phyloP scores from a whole-genome alignment of 139 green algal species.

The Chlorokybus atmophyticus region DNA sequence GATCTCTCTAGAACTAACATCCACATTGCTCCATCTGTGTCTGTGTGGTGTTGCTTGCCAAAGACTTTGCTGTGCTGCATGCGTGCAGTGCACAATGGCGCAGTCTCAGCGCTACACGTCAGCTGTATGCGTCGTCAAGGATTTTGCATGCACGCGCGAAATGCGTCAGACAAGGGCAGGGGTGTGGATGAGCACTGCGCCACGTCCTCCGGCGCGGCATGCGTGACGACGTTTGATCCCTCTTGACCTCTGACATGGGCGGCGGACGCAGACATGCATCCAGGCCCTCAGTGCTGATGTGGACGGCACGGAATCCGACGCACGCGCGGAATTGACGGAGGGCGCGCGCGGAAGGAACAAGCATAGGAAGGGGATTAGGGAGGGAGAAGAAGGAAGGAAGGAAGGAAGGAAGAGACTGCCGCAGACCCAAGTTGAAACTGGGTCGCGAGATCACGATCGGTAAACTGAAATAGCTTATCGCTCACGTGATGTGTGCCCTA shows the following conservation, averaged over 20 bases:
- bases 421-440: too few relatives aligned
- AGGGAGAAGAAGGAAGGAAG: too few relatives aligned
- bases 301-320: too few relatives aligned
- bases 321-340: too few relatives aligned
- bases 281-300: too few relatives aligned
- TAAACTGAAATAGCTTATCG: too few relatives aligned
- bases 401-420: too few relatives aligned
- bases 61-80: background rate
- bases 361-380: too few relatives aligned
- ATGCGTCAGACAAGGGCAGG: conserved; percentile 1
- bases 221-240: background rate
- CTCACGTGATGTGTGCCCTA: too few relatives aligned
- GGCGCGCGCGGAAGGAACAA: too few relatives aligned
- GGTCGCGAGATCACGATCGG: too few relatives aligned
- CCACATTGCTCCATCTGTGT: conserved; percentile 12
- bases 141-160: background rate
- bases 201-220: background rate
- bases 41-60: conserved; percentile 8
- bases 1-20: too few relatives aligned
- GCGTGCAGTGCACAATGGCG: background rate
- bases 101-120: background rate
- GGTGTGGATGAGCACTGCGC: background rate
- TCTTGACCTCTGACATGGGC: background rate
- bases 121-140: background rate
- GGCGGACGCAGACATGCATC: background rate